Conservation (phyloP, 2,329 filamentous ascomycete genomes). For the Cytospora schulzeri region DNA sequence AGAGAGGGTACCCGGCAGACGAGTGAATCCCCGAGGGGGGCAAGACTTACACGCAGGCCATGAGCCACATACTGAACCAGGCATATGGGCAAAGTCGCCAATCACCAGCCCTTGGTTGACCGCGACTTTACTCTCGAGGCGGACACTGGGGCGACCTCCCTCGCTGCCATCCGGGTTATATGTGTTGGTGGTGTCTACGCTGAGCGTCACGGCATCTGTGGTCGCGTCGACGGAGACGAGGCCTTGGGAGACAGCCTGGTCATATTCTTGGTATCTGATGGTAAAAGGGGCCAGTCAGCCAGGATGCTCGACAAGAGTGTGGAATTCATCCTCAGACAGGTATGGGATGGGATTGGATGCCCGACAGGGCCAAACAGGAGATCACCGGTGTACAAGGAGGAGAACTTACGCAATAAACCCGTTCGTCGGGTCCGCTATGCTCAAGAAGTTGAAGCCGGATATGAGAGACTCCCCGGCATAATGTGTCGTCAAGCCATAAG, state of each 20-base stretch:
- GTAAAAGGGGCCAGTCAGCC: background rate
- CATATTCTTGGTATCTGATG: slow-evolving; percentile 46
- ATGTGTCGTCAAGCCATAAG: slow-evolving; percentile 46
- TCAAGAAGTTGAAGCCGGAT: slow-evolving; percentile 53
- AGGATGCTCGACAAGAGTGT: background rate
- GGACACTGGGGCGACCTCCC: slow-evolving; percentile 44
- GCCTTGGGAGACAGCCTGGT: slow-evolving; percentile 42
- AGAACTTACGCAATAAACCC: slow-evolving; percentile 67
- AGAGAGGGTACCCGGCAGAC: background rate
- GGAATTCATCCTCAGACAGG: background rate
- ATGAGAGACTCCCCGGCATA: slow-evolving; percentile 49
- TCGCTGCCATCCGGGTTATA: slow-evolving; percentile 46
- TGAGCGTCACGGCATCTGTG: slow-evolving; percentile 47
- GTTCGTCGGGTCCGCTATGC: slow-evolving; percentile 60
- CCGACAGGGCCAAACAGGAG: too few relatives aligned
- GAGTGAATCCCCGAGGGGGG: background rate
- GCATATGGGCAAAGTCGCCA: slow-evolving; percentile 53
- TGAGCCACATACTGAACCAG: slow-evolving; percentile 48
- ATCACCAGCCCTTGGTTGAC: slow-evolving; percentile 52
- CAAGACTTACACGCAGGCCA: slow-evolving; percentile 42
- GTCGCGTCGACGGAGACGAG: slow-evolving; percentile 46
- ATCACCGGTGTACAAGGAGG: slow-evolving; percentile 4
- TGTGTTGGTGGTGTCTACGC: slow-evolving; percentile 46
- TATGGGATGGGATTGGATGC: background rate
- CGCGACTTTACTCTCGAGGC: slow-evolving; percentile 47